A percentile compares a stretch with the other conserved stretches of the same genome.
Evolutionary conservation across 495 filamentous ascomycete genomes (phyloP).

Genomic region (Alectoria sarmentosa): DNA sequence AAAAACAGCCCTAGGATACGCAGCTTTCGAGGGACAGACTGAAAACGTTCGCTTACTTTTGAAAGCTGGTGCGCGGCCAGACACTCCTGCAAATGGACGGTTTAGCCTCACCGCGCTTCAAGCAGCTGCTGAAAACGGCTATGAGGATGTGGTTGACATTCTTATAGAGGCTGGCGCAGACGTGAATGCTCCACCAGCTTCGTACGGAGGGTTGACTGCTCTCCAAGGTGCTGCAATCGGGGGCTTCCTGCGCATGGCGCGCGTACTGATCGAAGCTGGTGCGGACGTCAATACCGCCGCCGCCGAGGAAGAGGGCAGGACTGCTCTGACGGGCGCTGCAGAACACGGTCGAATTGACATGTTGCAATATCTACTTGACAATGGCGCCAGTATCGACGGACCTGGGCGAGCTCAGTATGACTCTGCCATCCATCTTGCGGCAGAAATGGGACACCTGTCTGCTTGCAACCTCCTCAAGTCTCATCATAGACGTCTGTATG

Average conservation of each 20-base stretch:
- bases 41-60: no score
- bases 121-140: conserved; percentile 24
- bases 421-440: not conserved
- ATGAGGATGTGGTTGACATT: conserved; percentile 23
- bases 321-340: conserved; percentile 38
- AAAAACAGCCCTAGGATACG: no score
- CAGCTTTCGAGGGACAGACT: no score
- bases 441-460: not conserved
- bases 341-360: conserved; percentile 42
- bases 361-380: conserved; percentile 37
- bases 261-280: conserved; percentile 23
- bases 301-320: conserved; percentile 30
- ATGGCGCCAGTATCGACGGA: conserved; percentile 11
- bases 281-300: conserved; percentile 31
- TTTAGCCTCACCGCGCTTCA: conserved; percentile 12
- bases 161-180: conserved; percentile 29
- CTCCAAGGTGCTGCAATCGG: conserved; percentile 28
- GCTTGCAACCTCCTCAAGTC: not conserved
- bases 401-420: not conserved
- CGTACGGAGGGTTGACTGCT: conserved; percentile 24
- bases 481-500: no score
- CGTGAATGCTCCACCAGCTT: conserved; percentile 28
- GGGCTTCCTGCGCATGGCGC: conserved; percentile 25
- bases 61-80: no score
- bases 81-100: no score